Evolutionary conservation across 495 filamentous ascomycete species (phyloP).

Genomic region (Aspergillus affinis): DNA sequence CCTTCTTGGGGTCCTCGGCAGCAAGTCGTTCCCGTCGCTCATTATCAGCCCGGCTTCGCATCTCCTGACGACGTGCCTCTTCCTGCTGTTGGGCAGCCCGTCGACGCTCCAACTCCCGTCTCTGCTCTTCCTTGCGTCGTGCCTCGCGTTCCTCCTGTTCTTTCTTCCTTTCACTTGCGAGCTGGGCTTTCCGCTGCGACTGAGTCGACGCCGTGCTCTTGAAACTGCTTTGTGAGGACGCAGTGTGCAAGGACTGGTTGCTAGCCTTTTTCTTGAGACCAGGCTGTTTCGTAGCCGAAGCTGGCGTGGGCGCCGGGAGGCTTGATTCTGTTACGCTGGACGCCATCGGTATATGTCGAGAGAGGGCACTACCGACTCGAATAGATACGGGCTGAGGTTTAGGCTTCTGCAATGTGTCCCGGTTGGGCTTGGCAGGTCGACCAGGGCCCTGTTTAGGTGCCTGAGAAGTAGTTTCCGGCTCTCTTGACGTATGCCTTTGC

Average conservation of each 20-base stretch:
- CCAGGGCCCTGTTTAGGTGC: constrained; percentile 49
- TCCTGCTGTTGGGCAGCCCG: constrained; percentile 58
- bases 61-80: constrained; percentile 47
- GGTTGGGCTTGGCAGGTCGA: constrained; percentile 68
- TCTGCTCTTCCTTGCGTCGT: constrained; percentile 76
- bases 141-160: constrained; percentile 75
- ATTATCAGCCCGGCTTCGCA: constrained; percentile 47
- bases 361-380: constrained; percentile 66
- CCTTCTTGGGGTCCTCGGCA: constrained; percentile 62
- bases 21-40: constrained; percentile 47
- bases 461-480: constrained; percentile 36
- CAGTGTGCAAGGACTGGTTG: constrained; percentile 63
- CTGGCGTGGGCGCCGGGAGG: constrained; percentile 41
- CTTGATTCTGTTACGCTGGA: constrained; percentile 62
- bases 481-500: constrained; percentile 48
- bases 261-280: constrained; percentile 62
- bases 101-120: constrained; percentile 75
- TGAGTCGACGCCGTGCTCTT: constrained; percentile 65
- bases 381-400: constrained; percentile 80
- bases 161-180: constrained; percentile 71
- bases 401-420: constrained; percentile 61
- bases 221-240: constrained; percentile 63
- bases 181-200: constrained; percentile 58
- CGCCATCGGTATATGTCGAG: constrained; percentile 66
- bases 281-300: constrained; percentile 46